phyloP scores from a whole-genome alignment of 495 filamentous ascomycete species.

The Clohesyomyces aquaticus region DNA sequence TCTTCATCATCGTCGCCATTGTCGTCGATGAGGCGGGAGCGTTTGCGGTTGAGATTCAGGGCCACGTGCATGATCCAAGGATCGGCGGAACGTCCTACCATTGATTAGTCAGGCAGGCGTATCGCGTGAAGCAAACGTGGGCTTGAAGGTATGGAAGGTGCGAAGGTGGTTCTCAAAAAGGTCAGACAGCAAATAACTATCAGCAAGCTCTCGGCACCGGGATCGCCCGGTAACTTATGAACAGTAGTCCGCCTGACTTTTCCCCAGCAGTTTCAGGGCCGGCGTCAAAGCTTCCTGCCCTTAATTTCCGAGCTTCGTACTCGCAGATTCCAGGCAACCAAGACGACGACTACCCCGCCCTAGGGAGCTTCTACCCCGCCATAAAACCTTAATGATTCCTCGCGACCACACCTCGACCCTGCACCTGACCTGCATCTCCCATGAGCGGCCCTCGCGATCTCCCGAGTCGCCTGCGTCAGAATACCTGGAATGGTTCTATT shows the following conservation, averaged over 20 bases:
- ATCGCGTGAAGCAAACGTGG: neutral
- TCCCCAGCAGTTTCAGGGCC: neutral
- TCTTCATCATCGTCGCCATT: slow-evolving; percentile 23
- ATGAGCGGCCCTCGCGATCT: slow-evolving; percentile 37
- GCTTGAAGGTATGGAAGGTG: neutral
- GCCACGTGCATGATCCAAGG: slow-evolving; percentile 29
- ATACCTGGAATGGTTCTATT: slow-evolving; percentile 49
- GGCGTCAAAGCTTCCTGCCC: neutral
- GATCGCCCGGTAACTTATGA: too few relatives aligned
- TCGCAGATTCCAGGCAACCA: neutral
- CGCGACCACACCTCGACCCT: neutral
- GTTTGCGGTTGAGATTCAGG: slow-evolving; percentile 31
- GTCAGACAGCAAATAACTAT: too few relatives aligned
- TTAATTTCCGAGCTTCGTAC: neutral
- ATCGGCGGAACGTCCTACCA: slow-evolving; percentile 15
- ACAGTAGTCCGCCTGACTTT: neutral
- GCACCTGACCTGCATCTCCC: slow-evolving; percentile 3
- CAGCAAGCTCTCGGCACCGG: neutral
- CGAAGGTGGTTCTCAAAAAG: neutral
- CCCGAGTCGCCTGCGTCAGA: slow-evolving; percentile 43
- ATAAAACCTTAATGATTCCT: neutral
- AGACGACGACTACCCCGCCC: neutral
- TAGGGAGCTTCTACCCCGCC: neutral
- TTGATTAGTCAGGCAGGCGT: neutral
- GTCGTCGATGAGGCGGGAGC: slow-evolving; percentile 23